phyloP scores from a whole-genome alignment of 2,329 filamentous ascomycete species.

The Aspergillus sp. region DNA sequence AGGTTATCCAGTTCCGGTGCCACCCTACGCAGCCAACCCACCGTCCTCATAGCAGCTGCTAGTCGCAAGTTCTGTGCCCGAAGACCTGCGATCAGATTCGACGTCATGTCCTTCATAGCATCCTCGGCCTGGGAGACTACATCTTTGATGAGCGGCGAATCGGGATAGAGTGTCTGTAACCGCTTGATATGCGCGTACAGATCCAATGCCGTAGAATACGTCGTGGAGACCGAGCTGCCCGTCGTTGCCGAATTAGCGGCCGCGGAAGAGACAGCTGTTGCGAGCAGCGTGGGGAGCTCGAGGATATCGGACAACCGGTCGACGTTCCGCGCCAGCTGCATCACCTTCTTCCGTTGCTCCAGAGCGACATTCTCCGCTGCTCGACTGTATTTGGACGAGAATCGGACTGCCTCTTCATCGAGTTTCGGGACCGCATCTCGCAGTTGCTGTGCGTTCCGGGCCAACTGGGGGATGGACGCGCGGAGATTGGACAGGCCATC shows the following conservation, averaged over 20 bases:
- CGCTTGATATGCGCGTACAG: slow-evolving; percentile 91
- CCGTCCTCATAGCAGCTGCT: slow-evolving; percentile 83
- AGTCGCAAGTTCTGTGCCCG: slow-evolving; percentile 80
- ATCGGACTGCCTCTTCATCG: slow-evolving; percentile 74
- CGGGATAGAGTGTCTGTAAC: slow-evolving; percentile 77
- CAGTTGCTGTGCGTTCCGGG: slow-evolving; percentile 66
- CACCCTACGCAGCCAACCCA: slow-evolving; percentile 86
- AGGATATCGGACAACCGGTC: slow-evolving; percentile 88
- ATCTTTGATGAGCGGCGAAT: slow-evolving; percentile 72
- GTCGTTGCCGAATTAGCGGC: slow-evolving; percentile 46
- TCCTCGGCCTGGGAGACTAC: slow-evolving; percentile 77
- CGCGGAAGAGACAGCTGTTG: slow-evolving; percentile 64
- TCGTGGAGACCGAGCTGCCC: slow-evolving; percentile 56
- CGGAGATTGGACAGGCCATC: slow-evolving; percentile 73
- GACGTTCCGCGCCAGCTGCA: slow-evolving; percentile 81
- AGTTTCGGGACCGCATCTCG: slow-evolving; percentile 73
- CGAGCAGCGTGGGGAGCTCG: slow-evolving; percentile 82
- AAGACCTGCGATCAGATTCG: slow-evolving; percentile 76
- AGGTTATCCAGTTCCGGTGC: slow-evolving; percentile 72
- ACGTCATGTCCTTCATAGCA: slow-evolving; percentile 85
- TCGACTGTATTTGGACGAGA: slow-evolving; percentile 81
- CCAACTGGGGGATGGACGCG: slow-evolving; percentile 70
- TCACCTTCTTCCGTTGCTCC: slow-evolving; percentile 72
- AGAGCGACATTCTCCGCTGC: slow-evolving; percentile 69
- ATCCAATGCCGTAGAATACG: slow-evolving; percentile 87